phyloP scores from a whole-genome alignment of 345 rosid genomes.

The Turnera subulata region DNA sequence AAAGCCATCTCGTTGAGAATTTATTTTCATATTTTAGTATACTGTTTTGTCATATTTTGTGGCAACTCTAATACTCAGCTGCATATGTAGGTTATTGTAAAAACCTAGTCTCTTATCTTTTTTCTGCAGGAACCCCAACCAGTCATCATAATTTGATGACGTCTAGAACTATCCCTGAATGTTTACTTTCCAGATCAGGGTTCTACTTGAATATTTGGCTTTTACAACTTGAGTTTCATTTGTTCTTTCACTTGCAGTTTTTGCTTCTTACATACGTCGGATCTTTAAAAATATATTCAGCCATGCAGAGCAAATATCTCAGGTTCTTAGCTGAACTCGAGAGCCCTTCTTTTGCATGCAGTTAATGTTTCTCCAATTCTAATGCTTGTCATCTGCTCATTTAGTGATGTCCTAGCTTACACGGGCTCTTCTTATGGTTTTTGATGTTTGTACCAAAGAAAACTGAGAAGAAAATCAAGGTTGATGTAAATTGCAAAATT shows the following conservation, averaged over 20 bases:
- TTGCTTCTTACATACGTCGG: slow-evolving; percentile 71
- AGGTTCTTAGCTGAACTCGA: slow-evolving; percentile 40
- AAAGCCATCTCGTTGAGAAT: no score
- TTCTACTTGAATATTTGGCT: no score
- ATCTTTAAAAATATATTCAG: slow-evolving; percentile 86
- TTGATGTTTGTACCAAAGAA: neutral
- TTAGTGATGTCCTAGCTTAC: neutral
- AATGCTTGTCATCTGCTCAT: neutral
- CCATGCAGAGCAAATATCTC: slow-evolving; percentile 93
- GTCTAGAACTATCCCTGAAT: no score
- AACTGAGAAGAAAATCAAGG: neutral
- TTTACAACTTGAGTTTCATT: neutral
- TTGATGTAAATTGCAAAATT: neutral
- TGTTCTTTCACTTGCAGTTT: slow-evolving; percentile 46
- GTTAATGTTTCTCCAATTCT: neutral
- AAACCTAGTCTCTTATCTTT: no score
- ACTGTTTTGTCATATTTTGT: no score
- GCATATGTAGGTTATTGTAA: no score
- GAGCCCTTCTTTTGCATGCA: neutral
- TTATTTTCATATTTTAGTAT: no score
- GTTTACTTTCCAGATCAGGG: no score
- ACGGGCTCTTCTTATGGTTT: neutral
- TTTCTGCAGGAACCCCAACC: no score
- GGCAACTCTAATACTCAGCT: no score
- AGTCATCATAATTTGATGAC: no score